Evolutionary conservation across 1,284 basidiomycete species (phyloP), one percentile per base, ranked within the genome.

Genomic region (Fistulinella cinereoalba): DNA sequence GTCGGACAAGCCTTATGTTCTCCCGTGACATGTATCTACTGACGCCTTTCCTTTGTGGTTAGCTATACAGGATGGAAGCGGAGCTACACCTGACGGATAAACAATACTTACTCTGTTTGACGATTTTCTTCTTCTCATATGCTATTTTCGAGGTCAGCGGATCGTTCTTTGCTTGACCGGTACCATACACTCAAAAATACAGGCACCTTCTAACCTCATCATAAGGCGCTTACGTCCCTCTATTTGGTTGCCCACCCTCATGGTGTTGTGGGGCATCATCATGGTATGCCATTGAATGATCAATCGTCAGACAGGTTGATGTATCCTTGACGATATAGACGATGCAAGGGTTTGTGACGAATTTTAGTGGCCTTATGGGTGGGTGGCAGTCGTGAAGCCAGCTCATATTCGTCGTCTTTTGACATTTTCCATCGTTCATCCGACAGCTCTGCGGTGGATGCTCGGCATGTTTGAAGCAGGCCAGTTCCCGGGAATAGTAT

Each of bases 391-490:
- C n/a, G n/a, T n/a, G n/a, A n/a, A n/a, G n/a, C n/a, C n/a, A n/a
- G n/a, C n/a, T n/a, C n/a, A n/a, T n/a, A n/a, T n/a, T n/a, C n/a
- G n/a, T n/a, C n/a, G n/a, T n/a, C n/a, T n/a, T n/a, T n/a, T n/a
- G n/a, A n/a, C n/a, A n/a, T n/a, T n/a, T n/a, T n/a, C n/a, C n/a
- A n/a, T n/a, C n/a, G n/a, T n/a, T 23, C 22, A 16, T 40, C 34
- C 42, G 22, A 31, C 33, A 83, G 83, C 71, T 15, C 77, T 81
- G 75, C 71, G 83, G 40, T 82, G 78, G 76, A 69, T 85, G 65
- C 70, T 86, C 43, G 84, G 85, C 19, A 70, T 75, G 53, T 82
- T 84, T 52, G 85, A 88, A 65, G 84, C 82, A n/a, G 85, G 85
- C 9, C 65, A 87, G 27, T 67, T 52, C 22, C 77, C 77, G 12